Base-by-base conservation (phyloP, 106 monocot species). In the Allium cepa region DNA sequence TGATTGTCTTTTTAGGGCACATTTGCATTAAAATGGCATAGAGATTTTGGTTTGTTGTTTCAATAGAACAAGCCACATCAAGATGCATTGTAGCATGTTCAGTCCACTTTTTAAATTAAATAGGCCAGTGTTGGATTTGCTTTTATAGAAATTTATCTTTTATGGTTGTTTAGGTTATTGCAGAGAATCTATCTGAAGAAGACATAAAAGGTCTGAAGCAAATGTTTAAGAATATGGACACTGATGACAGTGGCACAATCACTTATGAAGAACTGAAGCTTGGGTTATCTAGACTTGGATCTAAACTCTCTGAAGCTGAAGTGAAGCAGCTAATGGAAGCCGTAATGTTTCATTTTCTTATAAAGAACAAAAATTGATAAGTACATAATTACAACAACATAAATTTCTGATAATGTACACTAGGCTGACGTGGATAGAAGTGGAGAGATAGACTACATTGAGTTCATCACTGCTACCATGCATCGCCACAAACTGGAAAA, bases 401-500 rank as follows among this genome's bases (percentile, higher is more conserved):
- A 46, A 17, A 13, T 59, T 59, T 10, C n/a, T 59, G 59, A 9
- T 59, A 13, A 11, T 59, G 14, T 59, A 2, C 15, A 8, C 9
- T 77, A 90, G 90, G 90, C 90, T 16, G 94, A 94, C 60, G 94
- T 90, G 50, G 94, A 94, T 60, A 72, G 69, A 67, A 84, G 50
- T 68, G 94, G 94, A 7, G 82, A 27, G 49, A 90, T 94, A 36
- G 94, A 94, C 71, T 90, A 94, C 72, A 76, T 79, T 10, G 90
- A 94, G 64, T 94, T 94, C 76, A 84, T 85, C 17, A 73, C 94
- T 4, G 87, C 94, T 28, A 94, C 85, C n/a, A 87, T 94, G 82
- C 90, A 94, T 71, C 69, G 87, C 10, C 90, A 94, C 73, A 84
- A 79, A 63, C 66, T 90, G 16, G 90, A 87, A 46, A 90, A 79